Percentiles rank a stretch among this genome's conserved stretches.
Evolutionary conservation across 2,329 filamentous ascomycete species (phyloP).

Genomic region (Alternaria sp.): DNA sequence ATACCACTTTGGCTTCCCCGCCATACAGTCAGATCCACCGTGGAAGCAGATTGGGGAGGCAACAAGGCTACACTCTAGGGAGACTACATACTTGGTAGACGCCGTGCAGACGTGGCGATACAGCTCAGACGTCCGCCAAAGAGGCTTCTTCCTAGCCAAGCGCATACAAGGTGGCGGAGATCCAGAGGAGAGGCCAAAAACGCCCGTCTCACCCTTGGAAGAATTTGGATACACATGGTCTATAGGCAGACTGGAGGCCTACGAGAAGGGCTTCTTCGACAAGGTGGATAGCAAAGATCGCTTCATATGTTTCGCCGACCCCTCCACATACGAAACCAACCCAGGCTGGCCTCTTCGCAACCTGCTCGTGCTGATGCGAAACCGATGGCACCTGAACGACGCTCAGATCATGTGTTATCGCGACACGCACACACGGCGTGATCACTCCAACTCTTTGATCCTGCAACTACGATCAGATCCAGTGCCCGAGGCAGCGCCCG

Average conservation of each 20-base stretch:
- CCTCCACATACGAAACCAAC: constrained; percentile 85
- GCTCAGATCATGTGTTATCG: constrained; percentile 90
- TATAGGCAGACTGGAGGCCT: constrained; percentile 75
- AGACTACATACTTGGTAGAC: constrained; percentile 82
- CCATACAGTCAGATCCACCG: constrained; percentile 83
- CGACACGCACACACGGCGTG: constrained; percentile 77
- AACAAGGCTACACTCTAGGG: constrained; percentile 65
- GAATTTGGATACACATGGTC: constrained; percentile 76
- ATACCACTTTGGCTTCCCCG: constrained; percentile 98
- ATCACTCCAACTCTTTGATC: constrained; percentile 82
- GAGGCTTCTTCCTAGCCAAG: constrained; percentile 96
- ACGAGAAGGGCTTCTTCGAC: constrained; percentile 88
- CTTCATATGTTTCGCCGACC: constrained; percentile 88
- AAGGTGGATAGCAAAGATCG: constrained; percentile 73
- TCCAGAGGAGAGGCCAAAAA: constrained; percentile 48
- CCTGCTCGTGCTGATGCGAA: constrained; percentile 80
- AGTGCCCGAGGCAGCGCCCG: constrained; percentile 8
- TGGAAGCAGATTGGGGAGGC: constrained; percentile 66
- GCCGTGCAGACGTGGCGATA: constrained; percentile 88
- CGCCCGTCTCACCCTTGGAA: constrained; percentile 59
- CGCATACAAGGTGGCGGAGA: constrained; percentile 58
- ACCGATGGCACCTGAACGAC: constrained; percentile 77
- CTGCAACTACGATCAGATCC: constrained; percentile 56
- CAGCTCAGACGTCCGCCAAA: constrained; percentile 78
- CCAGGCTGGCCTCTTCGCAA: constrained; percentile 95